phyloP scores from a whole-genome alignment of 2,329 filamentous ascomycete species.

The Furcasterigmium furcatum region DNA sequence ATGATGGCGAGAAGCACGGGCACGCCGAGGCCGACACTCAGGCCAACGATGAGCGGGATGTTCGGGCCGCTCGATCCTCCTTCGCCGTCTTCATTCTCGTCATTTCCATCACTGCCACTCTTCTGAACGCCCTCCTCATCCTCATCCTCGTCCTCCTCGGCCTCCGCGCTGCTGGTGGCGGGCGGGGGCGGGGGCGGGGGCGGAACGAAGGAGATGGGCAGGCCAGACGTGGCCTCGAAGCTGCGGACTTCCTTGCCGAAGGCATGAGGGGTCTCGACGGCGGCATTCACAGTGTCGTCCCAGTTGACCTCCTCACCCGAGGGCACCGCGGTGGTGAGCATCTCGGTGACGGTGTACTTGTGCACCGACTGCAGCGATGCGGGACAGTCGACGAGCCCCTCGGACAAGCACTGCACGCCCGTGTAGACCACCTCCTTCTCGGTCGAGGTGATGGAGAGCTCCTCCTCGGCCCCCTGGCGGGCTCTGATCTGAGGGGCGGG shows the following conservation, averaged over 20 bases:
- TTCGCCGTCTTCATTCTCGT: too few relatives aligned
- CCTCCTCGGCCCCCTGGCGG: conserved; percentile 13
- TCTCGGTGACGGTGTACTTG: conserved; percentile 31
- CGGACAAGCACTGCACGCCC: conserved; percentile 38
- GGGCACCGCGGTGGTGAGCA: conserved; percentile 34
- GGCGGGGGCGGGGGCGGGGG: conserved; percentile 26
- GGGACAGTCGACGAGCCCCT: conserved; percentile 45
- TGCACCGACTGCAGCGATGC: conserved; percentile 43
- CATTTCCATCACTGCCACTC: neutral
- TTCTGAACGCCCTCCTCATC: neutral
- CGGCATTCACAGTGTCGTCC: conserved; percentile 27
- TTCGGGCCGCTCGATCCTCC: conserved; percentile 22
- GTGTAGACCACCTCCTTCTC: conserved; percentile 36
- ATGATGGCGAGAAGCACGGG: conserved; percentile 29
- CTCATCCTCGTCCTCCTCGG: neutral
- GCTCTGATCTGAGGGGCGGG: conserved; percentile 10
- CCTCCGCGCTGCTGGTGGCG: neutral
- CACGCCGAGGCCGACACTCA: conserved; percentile 42
- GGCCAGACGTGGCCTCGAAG: conserved; percentile 35
- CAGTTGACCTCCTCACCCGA: conserved; percentile 34
- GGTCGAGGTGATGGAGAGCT: conserved; percentile 33
- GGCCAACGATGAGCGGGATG: conserved; percentile 44
- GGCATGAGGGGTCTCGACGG: conserved; percentile 26
- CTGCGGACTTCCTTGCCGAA: conserved; percentile 38
- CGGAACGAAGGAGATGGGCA: conserved; percentile 39